These are phyloP conservation scores for Colletotrichum noveboracense DNA, from an alignment of 2,329 filamentous ascomycete species.

Conservation along the genomic window DNA sequence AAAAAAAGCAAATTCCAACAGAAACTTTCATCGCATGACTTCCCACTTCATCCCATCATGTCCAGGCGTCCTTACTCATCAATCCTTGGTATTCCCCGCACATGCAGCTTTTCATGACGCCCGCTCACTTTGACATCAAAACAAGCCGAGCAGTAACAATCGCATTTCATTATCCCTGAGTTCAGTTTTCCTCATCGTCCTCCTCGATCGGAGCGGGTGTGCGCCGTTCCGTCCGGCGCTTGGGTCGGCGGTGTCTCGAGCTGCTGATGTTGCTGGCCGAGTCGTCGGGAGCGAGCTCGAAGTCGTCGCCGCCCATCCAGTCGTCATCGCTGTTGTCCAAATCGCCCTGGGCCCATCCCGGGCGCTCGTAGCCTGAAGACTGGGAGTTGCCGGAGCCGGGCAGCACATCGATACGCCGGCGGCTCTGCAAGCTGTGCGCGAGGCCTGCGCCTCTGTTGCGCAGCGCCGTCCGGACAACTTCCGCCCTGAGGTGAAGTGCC, in stretches of 20 bases:
- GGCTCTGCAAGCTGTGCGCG: conserved; percentile 66
- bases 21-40: not conserved
- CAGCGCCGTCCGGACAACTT: conserved; percentile 77
- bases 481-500: conserved; percentile 83
- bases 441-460: conserved; percentile 85
- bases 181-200: conserved; percentile 66
- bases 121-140: not conserved
- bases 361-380: conserved; percentile 50
- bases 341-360: conserved; percentile 51
- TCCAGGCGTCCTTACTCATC: not conserved
- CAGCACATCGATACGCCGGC: conserved; percentile 61
- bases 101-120: not conserved
- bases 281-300: conserved; percentile 76
- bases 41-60: not conserved
- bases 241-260: conserved; percentile 69
- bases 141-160: not conserved
- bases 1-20: not conserved
- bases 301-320: conserved; percentile 58
- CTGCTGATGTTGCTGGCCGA: conserved; percentile 82
- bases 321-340: conserved; percentile 62
- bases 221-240: conserved; percentile 70
- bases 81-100: not conserved
- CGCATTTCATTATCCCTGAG: not conserved
- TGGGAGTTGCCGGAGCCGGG: conserved; percentile 53
- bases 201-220: conserved; percentile 78